Base-by-base conservation (phyloP, 2,329 filamentous ascomycete genomes). In the Emergomyces pasteurianus region DNA sequence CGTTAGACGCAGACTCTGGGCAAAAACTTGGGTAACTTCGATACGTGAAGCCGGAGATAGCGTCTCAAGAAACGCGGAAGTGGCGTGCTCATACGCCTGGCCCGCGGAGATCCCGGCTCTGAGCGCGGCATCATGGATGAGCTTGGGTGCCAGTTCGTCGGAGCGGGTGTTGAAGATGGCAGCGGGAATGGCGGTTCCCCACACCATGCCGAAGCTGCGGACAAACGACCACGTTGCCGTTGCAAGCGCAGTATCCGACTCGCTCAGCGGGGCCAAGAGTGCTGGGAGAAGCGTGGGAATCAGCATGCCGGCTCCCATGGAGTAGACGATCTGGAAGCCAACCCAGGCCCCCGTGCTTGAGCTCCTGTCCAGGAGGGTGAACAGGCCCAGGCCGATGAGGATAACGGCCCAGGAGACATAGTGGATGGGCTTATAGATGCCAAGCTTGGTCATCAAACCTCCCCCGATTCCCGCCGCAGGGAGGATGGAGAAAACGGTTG, bases 211-310 rank as follows among this genome's bases (percentile, higher is more conserved):
- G 53, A 73, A 70, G 18, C 62, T 67, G 16, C 68, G 68, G 10
- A 73, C 54, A 42, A 74, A 74, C 0, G 65, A 61, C 65, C 67
- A 74, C 1, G 66, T 67, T 0, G 66, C 65, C 1, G 70, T 71
- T 2, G 66, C 66, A 3, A 61, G 57, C 0, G 68, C 72, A 1
- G 67, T 63, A 21, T 73, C 70, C 0, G 63, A 56, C n/a, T 72
- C 69, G 1, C 68, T 58, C 0, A 74, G 59, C 0, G 46, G 53
- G 0, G 77, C 79, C 65, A 77, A 74, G 18, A 79, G 70, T 0
- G 79, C 76, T 0, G 79, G 77, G 1, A 79, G 73, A 6, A 77
- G 68, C 0, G 72, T 70, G 1, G 74, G 69, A 23, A 80, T 68
- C 5, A 77, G 62, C 1, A 80, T 63, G 1, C 80, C 80, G 2